Percentiles rank a stretch among this genome's conserved stretches.
Evolutionary conservation across 768 basidiomycete genomes (phyloP).

Genomic region (Suillus variegatus): DNA sequence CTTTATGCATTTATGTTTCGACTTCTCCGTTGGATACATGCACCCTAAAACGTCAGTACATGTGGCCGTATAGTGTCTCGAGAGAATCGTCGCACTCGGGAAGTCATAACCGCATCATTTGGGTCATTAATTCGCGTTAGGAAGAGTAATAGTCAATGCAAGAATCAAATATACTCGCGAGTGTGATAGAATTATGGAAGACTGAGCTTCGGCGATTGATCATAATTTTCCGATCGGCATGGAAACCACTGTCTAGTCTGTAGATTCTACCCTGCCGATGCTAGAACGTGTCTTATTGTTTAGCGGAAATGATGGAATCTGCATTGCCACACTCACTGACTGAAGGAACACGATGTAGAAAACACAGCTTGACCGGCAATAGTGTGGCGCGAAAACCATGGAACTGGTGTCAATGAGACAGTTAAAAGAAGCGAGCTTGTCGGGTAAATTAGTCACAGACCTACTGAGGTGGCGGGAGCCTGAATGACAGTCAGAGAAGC

Average conservation of each 20-base stretch:
- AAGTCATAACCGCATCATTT: slow-evolving; percentile 8
- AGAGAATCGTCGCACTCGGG: slow-evolving; percentile 3
- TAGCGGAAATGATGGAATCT: neutral
- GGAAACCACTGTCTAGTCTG: neutral
- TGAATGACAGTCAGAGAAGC: neutral
- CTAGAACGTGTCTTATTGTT: neutral
- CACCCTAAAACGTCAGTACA: slow-evolving; percentile 1
- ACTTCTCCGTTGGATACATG: slow-evolving; percentile 16
- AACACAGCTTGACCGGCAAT: neutral
- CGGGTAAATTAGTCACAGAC: neutral
- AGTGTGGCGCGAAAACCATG: neutral
- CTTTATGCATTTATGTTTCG: slow-evolving; percentile 21
- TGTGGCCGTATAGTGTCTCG: neutral
- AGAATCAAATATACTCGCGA: neutral
- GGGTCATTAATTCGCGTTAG: neutral
- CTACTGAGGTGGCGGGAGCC: neutral
- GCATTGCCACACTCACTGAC: neutral
- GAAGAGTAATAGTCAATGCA: neutral
- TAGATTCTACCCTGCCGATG: neutral
- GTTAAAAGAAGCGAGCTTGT: neutral
- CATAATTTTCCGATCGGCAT: neutral
- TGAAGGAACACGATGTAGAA: neutral
- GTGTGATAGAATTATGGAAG: neutral
- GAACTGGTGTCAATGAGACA: neutral
- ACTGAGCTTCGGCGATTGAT: neutral